Base-by-base conservation (phyloP, 768 basidiomycete genomes). In the Mrakia gelida region DNA sequence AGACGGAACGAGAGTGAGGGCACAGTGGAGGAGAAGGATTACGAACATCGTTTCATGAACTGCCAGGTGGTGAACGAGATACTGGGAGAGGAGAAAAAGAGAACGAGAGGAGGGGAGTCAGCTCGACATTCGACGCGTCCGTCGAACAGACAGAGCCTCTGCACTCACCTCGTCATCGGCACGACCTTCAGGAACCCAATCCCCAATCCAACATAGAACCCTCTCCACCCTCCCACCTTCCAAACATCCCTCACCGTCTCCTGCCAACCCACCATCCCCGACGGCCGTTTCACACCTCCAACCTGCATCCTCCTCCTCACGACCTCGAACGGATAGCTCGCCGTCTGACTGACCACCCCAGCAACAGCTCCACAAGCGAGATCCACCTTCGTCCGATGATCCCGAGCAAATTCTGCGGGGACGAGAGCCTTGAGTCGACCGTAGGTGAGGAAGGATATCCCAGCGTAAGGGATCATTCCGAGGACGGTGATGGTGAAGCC, bases 381-480 rank as follows among this genome's bases (percentile, higher is more conserved):
- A 86, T 98, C 92, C 23, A 90, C 89, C 10, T 88, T 41, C 1
- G 90, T 87, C 30, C 85, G 83, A 7, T 86, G 83, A 26, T 82
- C 82, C 23, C 82, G 76, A 52, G 81, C 75, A 15, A 77, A 79
- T 21, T 74, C 70, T 26, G 62, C 63, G 21, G 82, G 76, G 77
- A 92, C 86, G 49, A 85, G 86, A 18, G 91, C 87, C 63, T 86
- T 86, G 26, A 87, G 81, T 13, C 84, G 91, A 61, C 92, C 95
- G 91, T 94, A 98, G 45, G 91, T 90, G 67, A 98, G 88, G 87
- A 98, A 98, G 18, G 93, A 93, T 3, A 94, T 92, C 28, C 96
- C 96, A 4, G 95, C 94, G 81, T 98, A 98, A 8, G 96, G 96
- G 45, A 98, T 87, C 88, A 98, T 98, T 65, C 97, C 96, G 18